Evolutionary conservation across 345 rosid genomes (phyloP).

Genomic region (Salix arbutifolia): DNA sequence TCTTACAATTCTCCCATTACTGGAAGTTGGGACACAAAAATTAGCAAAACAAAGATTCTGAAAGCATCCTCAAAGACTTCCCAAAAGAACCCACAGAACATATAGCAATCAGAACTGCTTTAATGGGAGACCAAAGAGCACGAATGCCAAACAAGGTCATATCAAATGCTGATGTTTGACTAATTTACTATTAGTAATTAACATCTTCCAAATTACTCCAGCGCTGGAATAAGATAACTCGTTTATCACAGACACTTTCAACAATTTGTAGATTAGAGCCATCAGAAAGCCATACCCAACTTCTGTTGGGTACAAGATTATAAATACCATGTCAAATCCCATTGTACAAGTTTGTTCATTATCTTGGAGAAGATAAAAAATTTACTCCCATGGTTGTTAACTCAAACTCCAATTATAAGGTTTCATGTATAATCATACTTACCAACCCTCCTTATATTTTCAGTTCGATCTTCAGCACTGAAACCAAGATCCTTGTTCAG

Average conservation of each 20-base stretch:
- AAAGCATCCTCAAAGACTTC: neutral
- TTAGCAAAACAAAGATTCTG: neutral
- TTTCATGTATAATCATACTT: constrained; percentile 25
- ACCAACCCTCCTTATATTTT: constrained; percentile 94
- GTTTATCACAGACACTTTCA: neutral
- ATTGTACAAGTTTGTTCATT: neutral
- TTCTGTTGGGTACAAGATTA: neutral
- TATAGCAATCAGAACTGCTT: neutral
- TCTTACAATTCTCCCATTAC: too few species aligned
- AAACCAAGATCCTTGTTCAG: constrained; percentile 81
- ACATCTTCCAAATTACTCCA: neutral
- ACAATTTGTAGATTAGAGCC: neutral
- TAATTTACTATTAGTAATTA: neutral
- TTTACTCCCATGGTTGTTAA: neutral
- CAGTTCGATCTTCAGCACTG: constrained; percentile 79
- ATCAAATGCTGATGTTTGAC: neutral
- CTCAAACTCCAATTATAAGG: neutral
- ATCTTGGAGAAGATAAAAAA: neutral
- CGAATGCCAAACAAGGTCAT: neutral
- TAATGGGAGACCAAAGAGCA: neutral
- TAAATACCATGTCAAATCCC: neutral
- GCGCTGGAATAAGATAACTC: neutral
- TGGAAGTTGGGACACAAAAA: neutral
- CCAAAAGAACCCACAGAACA: neutral
- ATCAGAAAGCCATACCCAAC: constrained; percentile 5